Base-by-base conservation (phyloP, 306 rosid species). In the Pueraria montana region DNA sequence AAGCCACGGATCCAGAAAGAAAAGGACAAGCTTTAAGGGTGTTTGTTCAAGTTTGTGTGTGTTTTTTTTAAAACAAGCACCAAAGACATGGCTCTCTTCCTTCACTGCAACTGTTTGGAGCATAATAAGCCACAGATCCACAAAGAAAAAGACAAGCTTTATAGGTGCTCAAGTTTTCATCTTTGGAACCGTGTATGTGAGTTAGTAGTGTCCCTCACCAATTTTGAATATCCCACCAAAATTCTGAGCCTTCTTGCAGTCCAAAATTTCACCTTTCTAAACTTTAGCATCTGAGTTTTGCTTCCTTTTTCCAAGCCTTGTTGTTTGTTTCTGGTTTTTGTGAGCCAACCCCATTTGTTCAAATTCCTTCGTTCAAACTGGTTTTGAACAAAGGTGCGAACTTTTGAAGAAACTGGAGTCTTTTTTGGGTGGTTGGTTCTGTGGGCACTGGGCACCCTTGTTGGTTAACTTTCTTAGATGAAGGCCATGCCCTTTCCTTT, bases 401-500 rank as follows among this genome's bases (percentile, higher is more conserved):
- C 87, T 88, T 78, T 78, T 40, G 63, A n/a, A 80, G 63, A 90
- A 92, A 20, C 92, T 90, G 91, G 90, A 82, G 92, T 86, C 82
- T 85, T 83, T 27, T 53, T 87, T 63, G 81, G 71, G 71, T 84
- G 79, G 64, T 83, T 83, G 89, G 80, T 62, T 81, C 73, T 75
- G 80, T 86, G 74, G 83, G 69, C 82, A 61, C 77, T 55, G 17
- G 62, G 8, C 4, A 18, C 63, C 21, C 14, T 59, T 83, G 30
- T 66, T 86, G 21, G 14, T 49, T 65, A 61, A 27, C 61, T 89
- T 76, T 48, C 61, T 69, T 91, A 89, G 97, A 94, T 92, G 97
- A 94, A 91, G 97, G 98, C 93, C 90, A 90, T 91, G 94, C 97
- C 94, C 97, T 88, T 91, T 34, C 88, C 98, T 91, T 91, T 89